Base-by-base conservation (phyloP, 2,329 filamentous ascomycete species). In the Pyricularia grisea region DNA sequence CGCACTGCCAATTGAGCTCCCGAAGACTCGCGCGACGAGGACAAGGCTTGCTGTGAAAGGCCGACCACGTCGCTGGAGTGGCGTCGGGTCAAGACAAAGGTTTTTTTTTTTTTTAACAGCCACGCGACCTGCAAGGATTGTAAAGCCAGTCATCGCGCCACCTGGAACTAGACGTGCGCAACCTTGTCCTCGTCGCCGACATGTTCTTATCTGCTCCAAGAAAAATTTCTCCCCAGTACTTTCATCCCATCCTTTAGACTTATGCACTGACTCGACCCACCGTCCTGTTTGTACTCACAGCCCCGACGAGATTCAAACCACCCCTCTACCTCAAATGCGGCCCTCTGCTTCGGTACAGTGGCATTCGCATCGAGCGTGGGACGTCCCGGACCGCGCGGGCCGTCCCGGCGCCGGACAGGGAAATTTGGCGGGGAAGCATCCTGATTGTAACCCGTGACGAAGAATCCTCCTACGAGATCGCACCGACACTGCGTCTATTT, bases 381-480 rank as follows among this genome's bases (percentile, higher is more conserved):
- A 75, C 81, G 0, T 75, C 77, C 31, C 76, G 80, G 36, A 78
- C 77, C 33, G 77, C 75, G 68, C 77, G 77, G 73, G 77, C 75
- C 72, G 72, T 75, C 1, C 69, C 75, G 14, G 64, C 25, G 7
- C 70, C 68, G 75, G 89, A 92, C 63, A 86, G 88, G 67, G 92
- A 97, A 74, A 88, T 94, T 25, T 99, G 95, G 95, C 88, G 94
- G 77, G 95, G 95, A 5, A 96, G 89, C 70, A 85, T 98, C 69
- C 93, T 99, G 92, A 97, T 99, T 74, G 93, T 99, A 27, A 98
- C 95, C 0, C 85, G 89, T 68, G 94, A 99, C 75, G 85, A 87
- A 1, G 87, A 90, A 60, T 98, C 94, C 2, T 91, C 90, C 0
- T 97, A 97, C 75, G 87, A 89, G 64, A 89, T 92, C 66, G 86